Evolutionary conservation across 768 basidiomycete genomes (phyloP).

Genomic region (Termitomyces sp.): DNA sequence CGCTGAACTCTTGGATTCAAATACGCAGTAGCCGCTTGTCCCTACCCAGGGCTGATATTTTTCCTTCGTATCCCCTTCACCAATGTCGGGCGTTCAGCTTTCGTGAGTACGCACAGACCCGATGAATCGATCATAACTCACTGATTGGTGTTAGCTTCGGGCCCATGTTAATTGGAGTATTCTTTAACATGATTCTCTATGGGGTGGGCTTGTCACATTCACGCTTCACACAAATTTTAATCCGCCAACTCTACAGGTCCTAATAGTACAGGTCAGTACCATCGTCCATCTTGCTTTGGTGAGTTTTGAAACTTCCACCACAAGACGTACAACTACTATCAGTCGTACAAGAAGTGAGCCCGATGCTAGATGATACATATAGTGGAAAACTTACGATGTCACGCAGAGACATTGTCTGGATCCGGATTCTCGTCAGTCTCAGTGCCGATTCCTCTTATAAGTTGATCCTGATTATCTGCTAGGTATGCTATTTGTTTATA

Average conservation of each 20-base stretch:
- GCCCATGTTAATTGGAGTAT: slow-evolving; percentile 27
- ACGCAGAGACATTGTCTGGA: background rate
- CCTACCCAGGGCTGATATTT: background rate
- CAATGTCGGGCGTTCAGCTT: slow-evolving; percentile 16
- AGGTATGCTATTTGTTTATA: slow-evolving; percentile 22
- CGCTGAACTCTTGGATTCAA: background rate
- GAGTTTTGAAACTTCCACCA: background rate
- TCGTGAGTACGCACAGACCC: background rate
- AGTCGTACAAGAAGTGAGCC: slow-evolving; percentile 13
- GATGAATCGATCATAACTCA: background rate
- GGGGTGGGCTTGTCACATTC: background rate
- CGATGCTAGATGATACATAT: background rate
- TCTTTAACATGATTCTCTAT: slow-evolving; percentile 28
- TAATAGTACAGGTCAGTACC: background rate
- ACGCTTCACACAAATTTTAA: background rate
- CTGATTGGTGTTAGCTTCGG: slow-evolving; percentile 15
- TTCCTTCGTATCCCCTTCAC: background rate
- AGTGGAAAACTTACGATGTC: background rate
- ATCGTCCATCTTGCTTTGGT: background rate
- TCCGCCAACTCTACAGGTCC: background rate
- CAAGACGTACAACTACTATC: slow-evolving; percentile 16
- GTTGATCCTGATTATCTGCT: background rate
- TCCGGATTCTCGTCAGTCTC: background rate
- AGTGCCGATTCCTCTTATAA: background rate
- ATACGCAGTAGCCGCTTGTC: background rate